Evolutionary conservation across 192 early-diverging fungal genomes (phyloP), one percentile per base, ranked within the genome.

Genomic region (Podila clonocystis): DNA sequence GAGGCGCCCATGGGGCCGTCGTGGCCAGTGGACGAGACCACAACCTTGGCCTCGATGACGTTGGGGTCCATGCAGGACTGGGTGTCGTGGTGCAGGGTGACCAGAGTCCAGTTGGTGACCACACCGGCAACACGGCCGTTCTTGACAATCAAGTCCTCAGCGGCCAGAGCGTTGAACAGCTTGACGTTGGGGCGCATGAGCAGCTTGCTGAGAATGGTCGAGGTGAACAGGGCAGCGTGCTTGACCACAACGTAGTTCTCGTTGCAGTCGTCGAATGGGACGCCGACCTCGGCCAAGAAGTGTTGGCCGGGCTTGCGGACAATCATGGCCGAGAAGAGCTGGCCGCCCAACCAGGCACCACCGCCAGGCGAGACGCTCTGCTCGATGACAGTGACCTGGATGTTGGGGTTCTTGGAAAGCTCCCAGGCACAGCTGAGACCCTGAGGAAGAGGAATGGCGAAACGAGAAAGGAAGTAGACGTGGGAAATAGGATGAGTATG

Each of bases 91-190:
- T 87, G 75, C 22, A 87, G 63, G 31, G 92, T 84, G 28, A 93
- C 92, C 55, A 93, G 72, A 58, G 92, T 88, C 92, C 92, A 93
- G 87, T 93, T 93, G 67, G 92, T 92, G 60, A 91, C 92, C 17
- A 91, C 89, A 82, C 92, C 92, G 36, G 86, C 73, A n/a, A 78
- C 83, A 55, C 87, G 89, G 7, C 85, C 83, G 30, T 86, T 77
- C 73, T 84, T 83, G 72, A 93, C 89, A 49, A 93, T 89, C 64
- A 93, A 75, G 69, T 93, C 92, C 72, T 93, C 92, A 41, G 88
- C 89, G 30, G 91, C 90, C 33, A 91, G 91, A 34, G 92, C 92
- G 83, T 93, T 93, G 85, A 93, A 93, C 63, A 93, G 83, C 79
- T 87, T 90, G 76, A 93, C 92, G 71, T 91, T 91, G 64, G 86